Evolutionary conservation across 176 grass and related monocot genomes (phyloP).

Genomic region (Luzula sylvatica): DNA sequence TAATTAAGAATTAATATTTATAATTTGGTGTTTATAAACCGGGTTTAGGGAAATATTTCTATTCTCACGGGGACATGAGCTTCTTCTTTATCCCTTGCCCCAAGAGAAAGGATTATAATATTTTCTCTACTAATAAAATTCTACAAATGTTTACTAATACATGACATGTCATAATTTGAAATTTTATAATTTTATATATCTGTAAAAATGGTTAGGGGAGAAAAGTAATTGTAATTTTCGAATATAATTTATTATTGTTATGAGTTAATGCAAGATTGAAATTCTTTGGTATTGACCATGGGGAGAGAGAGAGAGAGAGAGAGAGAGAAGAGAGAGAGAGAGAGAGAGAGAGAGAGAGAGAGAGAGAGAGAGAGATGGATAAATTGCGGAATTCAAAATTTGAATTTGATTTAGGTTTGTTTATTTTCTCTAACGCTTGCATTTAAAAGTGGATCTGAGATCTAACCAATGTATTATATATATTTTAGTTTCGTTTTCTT

Average conservation of each 20-base stretch:
- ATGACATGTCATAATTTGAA: neutral
- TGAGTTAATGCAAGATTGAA: neutral
- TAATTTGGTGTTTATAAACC: constrained; percentile 1
- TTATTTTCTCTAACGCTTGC: neutral
- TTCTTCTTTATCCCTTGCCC: neutral
- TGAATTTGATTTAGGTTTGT: neutral
- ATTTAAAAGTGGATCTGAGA: constrained; percentile 11
- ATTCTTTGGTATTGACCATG: constrained; percentile 4
- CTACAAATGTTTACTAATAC: neutral
- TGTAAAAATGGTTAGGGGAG: neutral
- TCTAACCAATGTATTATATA: neutral
- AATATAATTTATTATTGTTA: neutral
- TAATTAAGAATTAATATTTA: too few species aligned
- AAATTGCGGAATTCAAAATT: neutral
- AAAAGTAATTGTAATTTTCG: neutral
- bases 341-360: too few species aligned
- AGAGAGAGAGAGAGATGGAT: too few species aligned
- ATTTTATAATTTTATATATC: neutral
- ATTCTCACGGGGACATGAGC: neutral
- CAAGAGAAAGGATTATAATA: too few species aligned
- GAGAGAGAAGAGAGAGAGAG: too few species aligned
- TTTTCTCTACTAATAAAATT: neutral
- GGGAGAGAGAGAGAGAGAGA: too few species aligned
- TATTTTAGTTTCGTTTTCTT: too few species aligned
- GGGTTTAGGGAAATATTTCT: neutral